A percentile compares a stretch with the other conserved stretches of the same genome.
These are phyloP conservation scores for Adiantum capillusveneris DNA, from an alignment of 75 land plant species.

Conservation along the genomic window DNA sequence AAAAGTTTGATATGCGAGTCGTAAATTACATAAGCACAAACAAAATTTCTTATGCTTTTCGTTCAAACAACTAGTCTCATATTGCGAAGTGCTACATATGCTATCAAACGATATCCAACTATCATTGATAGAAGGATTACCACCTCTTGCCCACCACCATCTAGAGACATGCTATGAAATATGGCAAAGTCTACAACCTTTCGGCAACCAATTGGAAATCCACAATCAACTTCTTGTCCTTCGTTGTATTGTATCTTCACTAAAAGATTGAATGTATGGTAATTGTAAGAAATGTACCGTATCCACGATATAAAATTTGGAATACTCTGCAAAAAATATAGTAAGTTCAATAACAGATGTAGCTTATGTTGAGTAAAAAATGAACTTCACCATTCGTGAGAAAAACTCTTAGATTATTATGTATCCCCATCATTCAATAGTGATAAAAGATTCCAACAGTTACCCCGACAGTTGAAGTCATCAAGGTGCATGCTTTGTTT, in stretches of 20 bases:
- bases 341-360: neutral
- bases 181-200: too few species aligned
- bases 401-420: too few species aligned
- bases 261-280: constrained; percentile 9
- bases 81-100: constrained; percentile 12
- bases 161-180: neutral
- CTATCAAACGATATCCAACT: neutral
- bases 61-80: too few species aligned
- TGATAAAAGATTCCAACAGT: too few species aligned
- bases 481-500: too few species aligned
- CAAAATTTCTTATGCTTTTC: too few species aligned
- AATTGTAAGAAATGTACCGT: constrained; percentile 10
- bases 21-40: too few species aligned
- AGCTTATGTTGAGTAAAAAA: neutral
- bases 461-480: too few species aligned
- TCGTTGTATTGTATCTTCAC: constrained; percentile 7
- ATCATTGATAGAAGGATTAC: neutral
- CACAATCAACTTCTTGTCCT: neutral
- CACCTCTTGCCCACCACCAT: constrained; percentile 2
- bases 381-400: too few species aligned
- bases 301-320: constrained; percentile 9
- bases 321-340: constrained; percentile 5
- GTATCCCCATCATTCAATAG: too few species aligned
- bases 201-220: too few species aligned
- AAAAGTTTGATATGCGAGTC: too few species aligned